Conservation (phyloP, 495 filamentous ascomycete species). For the Penicillium paxilli region DNA sequence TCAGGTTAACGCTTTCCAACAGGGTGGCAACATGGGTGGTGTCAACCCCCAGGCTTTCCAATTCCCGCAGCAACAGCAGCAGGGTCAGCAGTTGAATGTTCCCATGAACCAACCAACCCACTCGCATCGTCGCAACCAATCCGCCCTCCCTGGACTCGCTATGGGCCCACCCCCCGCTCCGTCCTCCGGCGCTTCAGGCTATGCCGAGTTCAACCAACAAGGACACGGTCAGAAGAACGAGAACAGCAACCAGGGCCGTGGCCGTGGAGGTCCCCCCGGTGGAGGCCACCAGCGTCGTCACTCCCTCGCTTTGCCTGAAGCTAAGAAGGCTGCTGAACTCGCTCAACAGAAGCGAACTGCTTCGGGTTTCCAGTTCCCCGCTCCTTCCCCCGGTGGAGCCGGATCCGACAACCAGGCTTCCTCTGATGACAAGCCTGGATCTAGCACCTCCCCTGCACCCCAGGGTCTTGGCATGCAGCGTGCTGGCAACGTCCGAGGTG, state of each 20-base stretch:
- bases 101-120: conserved; percentile 79
- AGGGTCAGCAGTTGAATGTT: conserved; percentile 70
- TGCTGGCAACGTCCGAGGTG: conserved; percentile 51
- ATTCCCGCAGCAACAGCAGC: conserved; percentile 81
- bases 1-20: conserved; percentile 66
- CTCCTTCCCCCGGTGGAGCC: conserved; percentile 62
- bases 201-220: conserved; percentile 73
- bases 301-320: conserved; percentile 90
- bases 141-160: conserved; percentile 88
- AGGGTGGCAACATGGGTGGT: conserved; percentile 62
- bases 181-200: conserved; percentile 92
- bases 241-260: conserved; percentile 68
- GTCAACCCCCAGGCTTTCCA: conserved; percentile 88
- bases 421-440: conserved; percentile 41
- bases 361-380: conserved; percentile 86
- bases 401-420: conserved; percentile 47
- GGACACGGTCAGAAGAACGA: conserved; percentile 66
- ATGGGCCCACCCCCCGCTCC: conserved; percentile 91
- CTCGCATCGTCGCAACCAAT: conserved; percentile 96
- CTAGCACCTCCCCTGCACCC: conserved; percentile 32
- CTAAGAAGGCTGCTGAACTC: conserved; percentile 94
- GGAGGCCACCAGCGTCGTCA: conserved; percentile 91
- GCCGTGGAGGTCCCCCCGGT: conserved; percentile 71
- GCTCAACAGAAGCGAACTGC: conserved; percentile 96
- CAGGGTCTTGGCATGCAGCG: conserved; percentile 48